Base-by-base conservation (phyloP, 495 filamentous ascomycete species). In the Hypoxylon fragiforme region DNA sequence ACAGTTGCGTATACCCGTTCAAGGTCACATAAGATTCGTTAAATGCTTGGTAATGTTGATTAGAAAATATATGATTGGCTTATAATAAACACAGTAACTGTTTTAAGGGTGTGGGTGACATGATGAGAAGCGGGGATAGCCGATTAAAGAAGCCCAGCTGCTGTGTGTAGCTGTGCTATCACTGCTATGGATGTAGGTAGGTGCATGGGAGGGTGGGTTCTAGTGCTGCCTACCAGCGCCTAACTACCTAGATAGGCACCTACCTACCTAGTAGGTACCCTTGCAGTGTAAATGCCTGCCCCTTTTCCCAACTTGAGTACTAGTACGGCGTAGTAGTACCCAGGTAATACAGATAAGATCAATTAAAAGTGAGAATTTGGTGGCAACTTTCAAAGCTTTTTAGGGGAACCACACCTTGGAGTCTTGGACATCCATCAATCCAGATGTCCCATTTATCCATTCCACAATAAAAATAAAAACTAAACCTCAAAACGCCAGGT, bases 21-120 rank as follows among this genome's bases (percentile, higher is more conserved):
- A 61, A 20, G 40, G 51, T 55, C 47, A 52, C 58, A 26, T 44
- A 62, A 49, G 41, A 41, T 44, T 53, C 46, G 34, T 39, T 51
- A 15, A 4, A 12, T 62, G 58, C 46, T 62, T 46, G 30, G 58
- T 62, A 62, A 62, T 62, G 37, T 30, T 28, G 24, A 57, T 57
- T 53, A 44, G 20, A 7, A 7, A 11, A 11, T 7, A 21, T 15
- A 8, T 52, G 19, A 62, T 62, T 62, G 43, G 58, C 7, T 20
- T 8, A 0, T 20, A 13, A 2, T 9, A 18, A 31, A 1, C 3
- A 14, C 47, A 28, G 26, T 57, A 61, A 41, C 57, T 24, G 3
- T 28, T 56, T 61, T 61, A 36, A 52, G 48, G 38, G 8, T 15
- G n/a, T 49, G 35, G 42, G 48, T 62, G 57, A 61, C 51, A 43